Evolutionary conservation across 257 asterid species (phyloP), one percentile per base, ranked within the genome.

Genomic region (Solanum piurae): DNA sequence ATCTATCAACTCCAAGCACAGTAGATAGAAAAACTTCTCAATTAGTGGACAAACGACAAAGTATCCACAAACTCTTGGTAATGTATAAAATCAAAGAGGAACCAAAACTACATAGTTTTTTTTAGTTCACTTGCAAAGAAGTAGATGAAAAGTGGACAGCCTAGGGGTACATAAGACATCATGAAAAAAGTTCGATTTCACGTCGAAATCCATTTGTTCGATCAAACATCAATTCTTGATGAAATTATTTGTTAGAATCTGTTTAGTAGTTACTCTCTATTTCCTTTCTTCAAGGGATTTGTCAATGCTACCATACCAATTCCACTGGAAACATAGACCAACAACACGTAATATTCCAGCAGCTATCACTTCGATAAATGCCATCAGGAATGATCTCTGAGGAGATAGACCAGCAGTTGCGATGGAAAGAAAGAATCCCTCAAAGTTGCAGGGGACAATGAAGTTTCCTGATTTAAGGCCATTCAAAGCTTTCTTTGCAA

Each of bases 331-430:
- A 89, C 96, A 87, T 34, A 97, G 90, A 89, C 93, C 98, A 21
- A 84, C 98, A 40, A 95, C 88, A 21, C 98, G 98, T 86, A 92
- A 40, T 33, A 95, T 6, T 64, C 98, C 93, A 20, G 93, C 91
- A 12, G 93, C 89, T 92, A 88, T 88, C 77, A 96, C 94, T 94
- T 97, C 99, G 68, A 95, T 88, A 64, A 96, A 95, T 29, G 99
- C 99, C 96, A 91, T 90, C 38, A 93, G 73, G 77, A 66, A 92
- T 10, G 99, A 97, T 90, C 98, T 95, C 92, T 97, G 99, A 38
- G 99, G 99, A 55, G 98, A 95, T 27, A 96, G 89, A 58, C 99
- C 99, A 87, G 98, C 93, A 12, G 98, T 95, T 12, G 93, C 98
- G 38, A 96, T 87, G 77, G 97, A 89, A 23, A 97, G 98, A 38